phyloP scores from a whole-genome alignment of 78 protist species.

The Cavenderia fasciculata region DNA sequence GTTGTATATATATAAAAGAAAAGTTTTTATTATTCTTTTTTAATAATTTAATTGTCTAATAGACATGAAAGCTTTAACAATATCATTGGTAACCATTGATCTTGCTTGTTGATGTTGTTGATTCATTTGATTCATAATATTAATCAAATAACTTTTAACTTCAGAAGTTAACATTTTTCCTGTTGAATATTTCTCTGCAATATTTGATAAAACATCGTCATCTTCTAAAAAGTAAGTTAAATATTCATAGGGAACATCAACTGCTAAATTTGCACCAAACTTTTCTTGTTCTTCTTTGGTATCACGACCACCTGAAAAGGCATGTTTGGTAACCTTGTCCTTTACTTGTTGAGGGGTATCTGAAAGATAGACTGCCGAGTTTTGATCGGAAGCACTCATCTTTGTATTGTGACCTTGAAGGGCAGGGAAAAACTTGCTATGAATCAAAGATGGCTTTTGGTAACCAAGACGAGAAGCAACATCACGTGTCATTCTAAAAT shows the following conservation, averaged over 20 bases:
- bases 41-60: slow-evolving; percentile 23
- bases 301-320: slow-evolving; percentile 96
- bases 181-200: slow-evolving; percentile 84
- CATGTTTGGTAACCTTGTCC: slow-evolving; percentile 91
- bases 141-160: slow-evolving; percentile 87
- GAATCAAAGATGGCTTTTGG: slow-evolving; percentile 96
- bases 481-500: slow-evolving; percentile 99
- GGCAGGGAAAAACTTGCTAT: slow-evolving; percentile 97
- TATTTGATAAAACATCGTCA: background rate
- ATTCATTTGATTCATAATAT: slow-evolving; percentile 37
- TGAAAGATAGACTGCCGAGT: slow-evolving; percentile 93
- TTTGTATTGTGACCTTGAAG: slow-evolving; percentile 93
- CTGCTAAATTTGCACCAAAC: slow-evolving; percentile 90
- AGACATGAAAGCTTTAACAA: slow-evolving; percentile 56
- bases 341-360: slow-evolving; percentile 95
- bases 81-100: slow-evolving; percentile 68
- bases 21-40: background rate
- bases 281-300: slow-evolving; percentile 96
- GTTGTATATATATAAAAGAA: background rate
- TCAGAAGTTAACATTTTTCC: slow-evolving; percentile 94
- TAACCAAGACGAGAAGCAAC: slow-evolving; percentile 95
- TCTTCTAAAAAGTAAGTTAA: slow-evolving; percentile 88
- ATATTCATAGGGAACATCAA: slow-evolving; percentile 94
- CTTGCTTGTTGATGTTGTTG: slow-evolving; percentile 73
- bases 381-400: slow-evolving; percentile 93